Evolutionary conservation across 345 rosid species (phyloP).

Genomic region (Cardamine resedifolia): DNA sequence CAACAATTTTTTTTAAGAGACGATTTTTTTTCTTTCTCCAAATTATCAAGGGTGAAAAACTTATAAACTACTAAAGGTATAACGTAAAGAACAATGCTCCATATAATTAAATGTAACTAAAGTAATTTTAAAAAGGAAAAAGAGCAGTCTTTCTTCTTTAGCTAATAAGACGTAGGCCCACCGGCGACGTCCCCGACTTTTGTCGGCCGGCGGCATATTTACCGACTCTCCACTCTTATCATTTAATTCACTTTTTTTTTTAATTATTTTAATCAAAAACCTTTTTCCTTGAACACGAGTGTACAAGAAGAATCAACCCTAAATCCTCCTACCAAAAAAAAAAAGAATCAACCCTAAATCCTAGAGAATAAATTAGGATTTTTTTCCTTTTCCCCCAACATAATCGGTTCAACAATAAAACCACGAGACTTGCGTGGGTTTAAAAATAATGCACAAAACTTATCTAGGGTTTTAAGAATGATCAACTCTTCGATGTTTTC

Average conservation of each 20-base stretch:
- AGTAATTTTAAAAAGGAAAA: slow-evolving; percentile 3
- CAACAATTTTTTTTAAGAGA: no score
- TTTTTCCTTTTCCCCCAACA: not conserved
- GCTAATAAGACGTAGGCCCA: slow-evolving; percentile 37
- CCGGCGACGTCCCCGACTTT: slow-evolving; percentile 30
- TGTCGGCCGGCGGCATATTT: slow-evolving; percentile 67
- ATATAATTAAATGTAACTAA: not conserved
- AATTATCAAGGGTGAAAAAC: not conserved
- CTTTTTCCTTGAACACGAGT: slow-evolving; percentile 13
- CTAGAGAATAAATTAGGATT: not conserved
- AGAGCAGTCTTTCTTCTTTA: slow-evolving; percentile 32
- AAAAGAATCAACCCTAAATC: slow-evolving; percentile 20
- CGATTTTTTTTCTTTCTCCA: not conserved
- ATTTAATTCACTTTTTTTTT: not conserved
- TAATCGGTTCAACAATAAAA: not conserved
- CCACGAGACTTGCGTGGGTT: slow-evolving; percentile 23
- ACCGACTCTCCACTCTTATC: slow-evolving; percentile 45
- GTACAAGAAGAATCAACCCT: slow-evolving; percentile 15
- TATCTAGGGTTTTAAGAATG: not conserved
- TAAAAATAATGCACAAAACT: slow-evolving; percentile 19
- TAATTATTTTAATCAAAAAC: not conserved
- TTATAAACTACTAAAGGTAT: not conserved
- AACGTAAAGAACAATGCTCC: not conserved
- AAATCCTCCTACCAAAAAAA: no score
- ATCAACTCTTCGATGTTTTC: slow-evolving; percentile 25